These are phyloP conservation scores for Comarum palustre DNA, from an alignment of 306 rosid species.

Conservation along the genomic window DNA sequence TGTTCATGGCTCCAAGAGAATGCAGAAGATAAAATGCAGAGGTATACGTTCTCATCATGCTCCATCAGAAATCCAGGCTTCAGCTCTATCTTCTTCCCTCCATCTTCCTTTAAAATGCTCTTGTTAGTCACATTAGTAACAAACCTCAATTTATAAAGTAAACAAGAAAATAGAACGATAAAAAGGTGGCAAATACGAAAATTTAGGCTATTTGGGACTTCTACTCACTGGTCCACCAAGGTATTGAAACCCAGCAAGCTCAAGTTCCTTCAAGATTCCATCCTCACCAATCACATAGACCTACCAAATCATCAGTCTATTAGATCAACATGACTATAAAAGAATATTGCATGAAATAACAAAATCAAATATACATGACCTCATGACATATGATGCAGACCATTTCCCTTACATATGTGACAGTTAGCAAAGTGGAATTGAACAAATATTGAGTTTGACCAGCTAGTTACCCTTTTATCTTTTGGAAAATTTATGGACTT, in stretches of 20 bases:
- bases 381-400: not conserved
- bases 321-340: not conserved
- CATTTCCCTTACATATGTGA: not conserved
- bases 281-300: slow-evolving; percentile 98
- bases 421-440: not conserved
- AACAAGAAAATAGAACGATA: slow-evolving; percentile 6
- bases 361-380: not conserved
- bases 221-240: slow-evolving; percentile 91
- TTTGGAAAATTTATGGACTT: slow-evolving; percentile 85
- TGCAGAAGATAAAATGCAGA: slow-evolving; percentile 11
- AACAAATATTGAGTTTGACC: slow-evolving; percentile 2
- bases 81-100: slow-evolving; percentile 85
- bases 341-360: not conserved
- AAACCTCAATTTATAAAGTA: slow-evolving; percentile 9
- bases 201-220: slow-evolving; percentile 8
- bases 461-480: slow-evolving; percentile 69
- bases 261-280: slow-evolving; percentile 96
- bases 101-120: slow-evolving; percentile 61
- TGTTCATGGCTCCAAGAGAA: slow-evolving; percentile 6
- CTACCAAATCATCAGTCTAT: slow-evolving; percentile 41
- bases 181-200: not conserved
- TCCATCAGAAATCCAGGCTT: slow-evolving; percentile 94
- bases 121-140: slow-evolving; percentile 5
- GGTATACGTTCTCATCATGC: slow-evolving; percentile 73
- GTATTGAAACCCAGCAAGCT: slow-evolving; percentile 91